Percentiles rank a stretch among this genome's conserved stretches.
These are phyloP conservation scores for Ceratocystis huliohia DNA, from an alignment of 2,329 filamentous ascomycete species.

Conservation along the genomic window DNA sequence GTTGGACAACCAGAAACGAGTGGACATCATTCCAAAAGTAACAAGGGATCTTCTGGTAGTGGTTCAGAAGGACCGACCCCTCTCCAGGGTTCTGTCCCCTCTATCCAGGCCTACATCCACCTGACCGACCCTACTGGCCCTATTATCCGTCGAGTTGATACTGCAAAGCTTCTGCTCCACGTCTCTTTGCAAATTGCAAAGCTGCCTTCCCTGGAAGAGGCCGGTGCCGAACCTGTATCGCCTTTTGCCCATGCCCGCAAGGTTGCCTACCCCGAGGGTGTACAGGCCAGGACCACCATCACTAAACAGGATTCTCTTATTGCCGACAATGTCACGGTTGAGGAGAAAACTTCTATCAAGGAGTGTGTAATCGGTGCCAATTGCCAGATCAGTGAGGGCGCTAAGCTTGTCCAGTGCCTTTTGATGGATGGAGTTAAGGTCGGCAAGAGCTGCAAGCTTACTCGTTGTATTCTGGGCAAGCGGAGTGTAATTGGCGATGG, in stretches of 20 bases:
- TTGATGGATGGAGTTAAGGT: constrained; percentile 87
- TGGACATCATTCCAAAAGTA: background rate
- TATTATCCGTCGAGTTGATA: constrained; percentile 79
- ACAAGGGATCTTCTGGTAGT: constrained; percentile 12
- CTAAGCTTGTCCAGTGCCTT: constrained; percentile 72
- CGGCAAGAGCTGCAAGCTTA: constrained; percentile 71
- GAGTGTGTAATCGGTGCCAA: constrained; percentile 79
- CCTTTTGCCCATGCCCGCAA: constrained; percentile 69
- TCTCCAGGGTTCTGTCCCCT: constrained; percentile 40
- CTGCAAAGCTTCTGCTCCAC: constrained; percentile 63
- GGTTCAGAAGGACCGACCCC: constrained; percentile 22
- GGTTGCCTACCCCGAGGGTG: constrained; percentile 68
- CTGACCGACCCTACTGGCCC: constrained; percentile 42
- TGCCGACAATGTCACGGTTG: constrained; percentile 76
- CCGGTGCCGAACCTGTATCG: constrained; percentile 44
- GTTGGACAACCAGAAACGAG: background rate
- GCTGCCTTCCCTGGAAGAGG: constrained; percentile 56
- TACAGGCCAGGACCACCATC: constrained; percentile 70
- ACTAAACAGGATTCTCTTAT: constrained; percentile 71
- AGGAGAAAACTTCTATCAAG: constrained; percentile 84
- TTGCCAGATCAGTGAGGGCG: constrained; percentile 76
- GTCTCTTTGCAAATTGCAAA: constrained; percentile 81
- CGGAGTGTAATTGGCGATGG: constrained; percentile 73
- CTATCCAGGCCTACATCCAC: constrained; percentile 73
- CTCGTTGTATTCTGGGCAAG: constrained; percentile 74